Evolutionary conservation across 2,329 filamentous ascomycete species (phyloP), one percentile per base, ranked within the genome.

Genomic region (Fusarium brevicatenulatum): DNA sequence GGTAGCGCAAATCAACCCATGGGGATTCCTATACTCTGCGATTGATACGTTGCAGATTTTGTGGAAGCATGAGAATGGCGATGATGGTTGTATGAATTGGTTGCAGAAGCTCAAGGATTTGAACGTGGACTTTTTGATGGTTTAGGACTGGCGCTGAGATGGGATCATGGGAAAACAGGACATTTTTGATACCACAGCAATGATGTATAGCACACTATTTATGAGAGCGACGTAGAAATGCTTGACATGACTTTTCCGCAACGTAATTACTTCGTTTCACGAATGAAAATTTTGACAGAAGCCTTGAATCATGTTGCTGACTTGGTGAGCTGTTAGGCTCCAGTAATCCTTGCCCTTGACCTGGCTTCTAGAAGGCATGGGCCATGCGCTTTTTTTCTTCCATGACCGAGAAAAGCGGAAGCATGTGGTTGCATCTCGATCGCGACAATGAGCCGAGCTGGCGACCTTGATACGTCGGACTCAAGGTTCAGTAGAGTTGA

Each of bases 21-120:
- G 86, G 84, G 85, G 85, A 0, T 87, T 87, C 58, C 76, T 87
- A 7, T 80, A 83, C 49, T 85, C 84, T 4, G 84, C 84, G 7
- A 82, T 85, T 70, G 82, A 85, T 42, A 84, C 82, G 21, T 70
- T 88, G 53, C 79, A 82, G 39, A 76, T 82, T 4, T 80, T 87
- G 2, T 87, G 85, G 85, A 74, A 72, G 21, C 70, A 81, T 28
- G 81, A 84, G 12, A 78, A 78, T 3, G 71, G 79, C 7, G 75
- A 70, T 1, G 69, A 73, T 13, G 64, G 62, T 1, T 70, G 71
- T 10, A 77, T 72, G 60, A 82, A 81, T 25, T 86, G 85, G 85
- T 73, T 86, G 12, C 80, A 84, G 63, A 80, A 80, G 23, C 71
- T 86, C 23, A 85, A 81, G 62, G 80, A 82, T n/a, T 78, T 82